phyloP scores from a whole-genome alignment of 2,329 filamentous ascomycete genomes.

The Boeremia exigua region DNA sequence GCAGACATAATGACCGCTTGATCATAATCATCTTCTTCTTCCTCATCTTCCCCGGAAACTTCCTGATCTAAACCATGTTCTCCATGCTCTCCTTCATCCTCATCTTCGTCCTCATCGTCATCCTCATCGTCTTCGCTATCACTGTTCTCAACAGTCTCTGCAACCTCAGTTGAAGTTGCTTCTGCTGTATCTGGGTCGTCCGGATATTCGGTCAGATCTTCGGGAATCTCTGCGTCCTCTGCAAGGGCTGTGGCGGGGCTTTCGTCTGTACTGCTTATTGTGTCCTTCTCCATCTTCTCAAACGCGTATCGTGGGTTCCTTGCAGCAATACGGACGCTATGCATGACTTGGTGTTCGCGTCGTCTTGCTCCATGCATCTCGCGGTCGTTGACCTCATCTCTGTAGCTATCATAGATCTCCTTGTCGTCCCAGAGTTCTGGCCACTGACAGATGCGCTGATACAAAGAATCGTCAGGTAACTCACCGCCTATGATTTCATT shows the following conservation, averaged over 20 bases:
- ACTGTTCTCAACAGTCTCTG: constrained; percentile 18
- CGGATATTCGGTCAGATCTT: constrained; percentile 41
- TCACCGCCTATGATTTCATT: constrained; percentile 47
- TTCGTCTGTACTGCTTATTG: background rate
- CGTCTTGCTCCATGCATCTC: constrained; percentile 31
- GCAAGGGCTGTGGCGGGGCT: constrained; percentile 19
- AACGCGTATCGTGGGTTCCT: constrained; percentile 44
- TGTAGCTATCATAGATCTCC: constrained; percentile 37
- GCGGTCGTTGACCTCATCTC: constrained; percentile 34
- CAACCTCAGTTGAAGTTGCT: constrained; percentile 30
- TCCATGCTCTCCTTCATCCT: constrained; percentile 21
- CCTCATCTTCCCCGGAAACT: constrained; percentile 24
- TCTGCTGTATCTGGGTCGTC: constrained; percentile 38
- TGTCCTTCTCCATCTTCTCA: constrained; percentile 35
- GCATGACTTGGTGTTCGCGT: constrained; percentile 42
- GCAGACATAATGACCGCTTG: constrained; percentile 18
- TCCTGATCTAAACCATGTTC: constrained; percentile 18
- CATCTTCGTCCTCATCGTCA: constrained; percentile 23
- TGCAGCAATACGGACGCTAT: constrained; percentile 39
- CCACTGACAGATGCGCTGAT: constrained; percentile 41
- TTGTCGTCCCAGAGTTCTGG: constrained; percentile 44
- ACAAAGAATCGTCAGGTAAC: constrained; percentile 39
- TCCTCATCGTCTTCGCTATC: constrained; percentile 26
- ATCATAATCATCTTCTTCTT: constrained; percentile 27
- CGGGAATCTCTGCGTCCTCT: constrained; percentile 34